Evolutionary conservation across 129 eudicot genomes (phyloP).

Genomic region (Chrysanthemum makinoi): DNA sequence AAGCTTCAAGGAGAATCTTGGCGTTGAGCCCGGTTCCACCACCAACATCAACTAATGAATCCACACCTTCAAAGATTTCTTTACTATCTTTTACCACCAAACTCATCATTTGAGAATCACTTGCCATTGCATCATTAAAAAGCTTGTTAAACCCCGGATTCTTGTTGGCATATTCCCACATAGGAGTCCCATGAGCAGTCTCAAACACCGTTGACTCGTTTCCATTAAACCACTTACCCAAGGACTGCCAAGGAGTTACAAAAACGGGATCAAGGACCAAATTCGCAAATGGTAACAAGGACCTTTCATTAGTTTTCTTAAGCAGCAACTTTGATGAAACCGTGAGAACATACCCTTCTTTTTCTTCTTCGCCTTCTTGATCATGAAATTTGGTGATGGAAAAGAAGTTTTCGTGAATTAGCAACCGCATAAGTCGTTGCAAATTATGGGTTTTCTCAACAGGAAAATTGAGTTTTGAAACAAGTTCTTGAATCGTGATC

Average conservation of each 20-base stretch:
- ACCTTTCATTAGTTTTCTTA: constrained; percentile 13
- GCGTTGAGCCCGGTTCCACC: constrained; percentile 49
- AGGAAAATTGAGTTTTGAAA: constrained; percentile 20
- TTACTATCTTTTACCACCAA: constrained; percentile 19
- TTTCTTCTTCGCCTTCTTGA: constrained; percentile 2
- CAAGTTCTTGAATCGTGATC: constrained; percentile 28
- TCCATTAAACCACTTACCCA: constrained; percentile 29
- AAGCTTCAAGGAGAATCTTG: constrained; percentile 28
- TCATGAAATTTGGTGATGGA: constrained; percentile 13
- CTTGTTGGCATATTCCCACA: constrained; percentile 29
- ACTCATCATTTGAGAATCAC: constrained; percentile 29
- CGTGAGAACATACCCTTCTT: constrained; percentile 33
- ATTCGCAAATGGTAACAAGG: constrained; percentile 23
- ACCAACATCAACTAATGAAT: constrained; percentile 51
- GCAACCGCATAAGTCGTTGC: constrained; percentile 35
- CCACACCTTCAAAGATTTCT: constrained; percentile 34
- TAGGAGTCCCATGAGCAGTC: constrained; percentile 24
- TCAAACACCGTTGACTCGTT: constrained; percentile 27
- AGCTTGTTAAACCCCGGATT: constrained; percentile 19
- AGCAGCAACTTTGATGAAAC: constrained; percentile 28
- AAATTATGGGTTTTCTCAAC: constrained; percentile 24
- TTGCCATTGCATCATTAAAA: constrained; percentile 40
- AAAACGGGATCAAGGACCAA: constrained; percentile 10
- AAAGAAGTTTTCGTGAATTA: constrained; percentile 34
- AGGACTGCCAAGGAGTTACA: constrained; percentile 21